phyloP scores from a whole-genome alignment of 306 rosid genomes.

The Quercus robur region DNA sequence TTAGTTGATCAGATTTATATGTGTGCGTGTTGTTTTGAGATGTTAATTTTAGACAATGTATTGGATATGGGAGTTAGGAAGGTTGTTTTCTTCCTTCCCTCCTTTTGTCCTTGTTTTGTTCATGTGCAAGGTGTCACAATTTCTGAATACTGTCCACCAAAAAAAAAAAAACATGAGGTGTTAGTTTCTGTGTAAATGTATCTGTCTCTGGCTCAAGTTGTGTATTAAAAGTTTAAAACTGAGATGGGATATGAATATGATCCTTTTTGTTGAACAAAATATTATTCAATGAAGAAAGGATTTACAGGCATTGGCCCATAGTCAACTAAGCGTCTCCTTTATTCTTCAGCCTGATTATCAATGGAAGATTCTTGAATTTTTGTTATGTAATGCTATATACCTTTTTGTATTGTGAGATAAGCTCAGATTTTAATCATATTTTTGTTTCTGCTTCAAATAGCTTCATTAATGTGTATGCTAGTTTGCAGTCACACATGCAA shows the following conservation, averaged over 20 bases:
- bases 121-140: neutral
- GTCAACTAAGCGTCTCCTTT: neutral
- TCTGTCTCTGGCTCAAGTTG: conserved; percentile 9
- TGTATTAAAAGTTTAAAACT: conserved; percentile 8
- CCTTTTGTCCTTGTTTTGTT: neutral
- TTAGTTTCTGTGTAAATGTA: conserved; percentile 5
- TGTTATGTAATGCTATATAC: neutral
- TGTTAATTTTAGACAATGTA: neutral
- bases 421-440: neutral
- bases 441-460: neutral
- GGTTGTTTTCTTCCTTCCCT: neutral
- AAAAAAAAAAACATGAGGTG: neutral
- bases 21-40: too few species aligned
- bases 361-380: neutral
- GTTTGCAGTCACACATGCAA: neutral
- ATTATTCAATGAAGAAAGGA: neutral
- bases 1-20: neutral
- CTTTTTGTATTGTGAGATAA: neutral
- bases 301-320: neutral
- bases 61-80: neutral
- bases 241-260: neutral
- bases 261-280: neutral
- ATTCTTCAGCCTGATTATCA: neutral
- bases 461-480: neutral
- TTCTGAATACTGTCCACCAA: neutral